Evolutionary conservation across 495 filamentous ascomycete genomes (phyloP), one percentile per base, ranked within the genome.

Genomic region (Neurospora tetrasperma): DNA sequence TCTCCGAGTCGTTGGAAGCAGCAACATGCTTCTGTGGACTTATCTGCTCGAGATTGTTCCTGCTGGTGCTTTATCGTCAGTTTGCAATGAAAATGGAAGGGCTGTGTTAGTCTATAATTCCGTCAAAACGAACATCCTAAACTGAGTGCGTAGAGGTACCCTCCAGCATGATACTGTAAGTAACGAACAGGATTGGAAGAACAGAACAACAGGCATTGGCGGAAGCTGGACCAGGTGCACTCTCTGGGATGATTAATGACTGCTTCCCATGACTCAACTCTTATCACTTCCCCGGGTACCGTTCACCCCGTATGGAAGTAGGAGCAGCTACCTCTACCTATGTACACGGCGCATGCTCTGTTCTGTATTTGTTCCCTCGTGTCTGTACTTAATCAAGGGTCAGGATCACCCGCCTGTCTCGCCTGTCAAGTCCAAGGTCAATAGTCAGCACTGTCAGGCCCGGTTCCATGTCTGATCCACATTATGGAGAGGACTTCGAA

Each of bases 341-440:
- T 71, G 70, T 71, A 71, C 70, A 71, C 54, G 54, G 54, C 27
- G 54, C 54, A 62, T 35, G 54, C 54, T 66, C 5, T 35, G 31
- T 31, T 66, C 54, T 66, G 54, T 66, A 35, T 1, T 38, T 66
- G 40, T n/a, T 48, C 43, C 35, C 31, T 69, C 12, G 12, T 31
- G 18, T 46, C 40, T 10, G 8, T 10, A 23, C 23, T 23, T 23
- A 11, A 70, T 72, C 78, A 86, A 69, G 83, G 84, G 54, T 85
- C 81, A n/a, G 79, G 74, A 66, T 86, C 84, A 41, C 81, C 83
- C 44, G 78, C 74, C 66, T 77, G 78, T 76, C 84, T 79, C 71
- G 84, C 83, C 84, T 86, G 72, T 40, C 54, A n/a, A 71, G 44
- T 75, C 12, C 71, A 59, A 54, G n/a, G 46, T 62, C 73, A 68